Conservation (phyloP, 192 early-diverging fungal species). For the Entomortierella beljakovae region DNA sequence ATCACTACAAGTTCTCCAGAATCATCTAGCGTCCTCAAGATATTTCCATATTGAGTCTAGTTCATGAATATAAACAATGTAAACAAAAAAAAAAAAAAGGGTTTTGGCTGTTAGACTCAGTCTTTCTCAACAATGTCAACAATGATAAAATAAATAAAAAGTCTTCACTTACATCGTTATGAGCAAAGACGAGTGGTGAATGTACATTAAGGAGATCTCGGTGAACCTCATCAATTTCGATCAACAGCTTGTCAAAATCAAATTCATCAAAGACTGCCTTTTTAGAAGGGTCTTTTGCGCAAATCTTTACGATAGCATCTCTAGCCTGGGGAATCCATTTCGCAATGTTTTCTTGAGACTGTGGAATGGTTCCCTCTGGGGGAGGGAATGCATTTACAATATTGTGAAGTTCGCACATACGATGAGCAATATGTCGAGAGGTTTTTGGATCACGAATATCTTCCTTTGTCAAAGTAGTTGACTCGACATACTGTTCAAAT, state of each 20-base stretch:
- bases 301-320: constrained; percentile 52
- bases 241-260: constrained; percentile 61
- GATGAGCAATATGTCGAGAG: constrained; percentile 78
- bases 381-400: constrained; percentile 75
- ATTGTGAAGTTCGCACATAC: constrained; percentile 78
- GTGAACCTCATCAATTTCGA: constrained; percentile 63
- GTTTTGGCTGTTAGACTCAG: not conserved
- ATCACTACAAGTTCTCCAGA: constrained; percentile 76
- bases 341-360: constrained; percentile 76
- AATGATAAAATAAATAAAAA: not conserved
- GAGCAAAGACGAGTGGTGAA: constrained; percentile 87
- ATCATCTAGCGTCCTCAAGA: constrained; percentile 69
- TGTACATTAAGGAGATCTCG: constrained; percentile 42
- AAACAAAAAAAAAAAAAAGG: not conserved
- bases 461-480: constrained; percentile 72
- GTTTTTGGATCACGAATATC: constrained; percentile 75
- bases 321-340: constrained; percentile 66
- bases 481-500: constrained; percentile 86
- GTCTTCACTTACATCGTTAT: constrained; percentile 77
- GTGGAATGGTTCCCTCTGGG: constrained; percentile 56
- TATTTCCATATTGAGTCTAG: constrained; percentile 89
- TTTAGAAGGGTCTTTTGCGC: constrained; percentile 25
- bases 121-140: not conserved
- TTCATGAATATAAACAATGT: not conserved
- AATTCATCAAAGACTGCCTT: constrained; percentile 44